Evolutionary conservation across 75 land plant species (phyloP).

Genomic region (Cryptomeria japonica): DNA sequence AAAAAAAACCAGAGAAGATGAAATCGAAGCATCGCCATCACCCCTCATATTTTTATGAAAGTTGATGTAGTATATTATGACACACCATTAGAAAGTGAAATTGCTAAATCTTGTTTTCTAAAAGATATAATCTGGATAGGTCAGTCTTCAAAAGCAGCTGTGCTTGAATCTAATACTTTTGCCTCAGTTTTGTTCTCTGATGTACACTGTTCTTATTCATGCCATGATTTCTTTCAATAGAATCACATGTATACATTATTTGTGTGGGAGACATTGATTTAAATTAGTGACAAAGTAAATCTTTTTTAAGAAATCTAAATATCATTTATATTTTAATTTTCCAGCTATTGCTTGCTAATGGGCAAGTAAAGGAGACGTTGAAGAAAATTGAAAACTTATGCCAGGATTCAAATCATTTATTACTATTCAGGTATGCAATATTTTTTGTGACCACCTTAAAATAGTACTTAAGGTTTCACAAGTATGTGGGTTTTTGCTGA

Average conservation of each 20-base stretch:
- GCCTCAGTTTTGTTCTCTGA: neutral
- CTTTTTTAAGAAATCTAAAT: neutral
- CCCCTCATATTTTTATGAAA: neutral
- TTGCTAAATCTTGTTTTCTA: neutral
- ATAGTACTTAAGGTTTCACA: neutral
- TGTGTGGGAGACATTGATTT: neutral
- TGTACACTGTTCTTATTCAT: neutral
- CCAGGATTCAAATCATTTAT: neutral
- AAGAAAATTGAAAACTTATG: neutral
- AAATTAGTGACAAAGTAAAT: neutral
- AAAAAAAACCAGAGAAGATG: no score
- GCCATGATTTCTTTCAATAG: neutral
- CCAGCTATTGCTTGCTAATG: slow-evolving; percentile 2
- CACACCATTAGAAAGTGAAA: neutral
- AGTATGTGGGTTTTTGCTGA: neutral
- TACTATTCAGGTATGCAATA: neutral
- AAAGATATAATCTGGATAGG: neutral
- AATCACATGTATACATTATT: neutral
- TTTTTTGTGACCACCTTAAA: neutral
- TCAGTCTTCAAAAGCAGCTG: neutral
- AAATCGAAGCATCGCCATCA: neutral
- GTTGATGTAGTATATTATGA: neutral
- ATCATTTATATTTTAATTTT: neutral
- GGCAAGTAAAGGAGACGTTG: neutral
- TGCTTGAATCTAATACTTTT: neutral